phyloP scores from a whole-genome alignment of 164 flowering plant genomes.

The Stephania yunnanensis region DNA sequence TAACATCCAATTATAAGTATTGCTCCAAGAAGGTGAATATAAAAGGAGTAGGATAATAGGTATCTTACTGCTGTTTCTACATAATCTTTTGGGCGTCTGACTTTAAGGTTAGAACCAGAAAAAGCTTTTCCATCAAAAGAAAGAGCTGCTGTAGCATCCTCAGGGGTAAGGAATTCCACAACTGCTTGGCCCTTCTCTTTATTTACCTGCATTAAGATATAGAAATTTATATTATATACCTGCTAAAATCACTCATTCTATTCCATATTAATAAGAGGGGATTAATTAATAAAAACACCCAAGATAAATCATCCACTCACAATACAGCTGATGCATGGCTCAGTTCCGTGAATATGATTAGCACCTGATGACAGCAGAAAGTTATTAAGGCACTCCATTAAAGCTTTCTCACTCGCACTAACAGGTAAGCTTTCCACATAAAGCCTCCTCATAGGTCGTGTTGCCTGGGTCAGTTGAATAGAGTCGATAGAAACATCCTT shows the following conservation, averaged over 20 bases:
- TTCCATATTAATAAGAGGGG: not conserved
- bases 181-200: slow-evolving; percentile 84
- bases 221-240: not conserved
- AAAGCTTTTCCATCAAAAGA: slow-evolving; percentile 66
- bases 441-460: slow-evolving; percentile 78
- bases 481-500: slow-evolving; percentile 46
- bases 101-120: slow-evolving; percentile 56
- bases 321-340: slow-evolving; percentile 83
- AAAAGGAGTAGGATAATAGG: slow-evolving; percentile 13
- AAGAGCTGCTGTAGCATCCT: slow-evolving; percentile 87
- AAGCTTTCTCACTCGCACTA: slow-evolving; percentile 67
- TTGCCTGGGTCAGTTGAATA: slow-evolving; percentile 82
- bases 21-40: slow-evolving; percentile 7
- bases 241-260: not conserved
- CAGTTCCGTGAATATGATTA: slow-evolving; percentile 53
- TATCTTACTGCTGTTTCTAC: slow-evolving; percentile 74
- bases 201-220: slow-evolving; percentile 51
- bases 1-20: not conserved
- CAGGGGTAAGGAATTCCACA: slow-evolving; percentile 90
- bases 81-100: slow-evolving; percentile 87
- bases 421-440: slow-evolving; percentile 73
- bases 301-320: slow-evolving; percentile 38
- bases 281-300: not conserved
- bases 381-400: slow-evolving; percentile 60
- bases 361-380: slow-evolving; percentile 56